phyloP scores from a whole-genome alignment of 2,329 filamentous ascomycete species.

The Colletotrichum godetiae region DNA sequence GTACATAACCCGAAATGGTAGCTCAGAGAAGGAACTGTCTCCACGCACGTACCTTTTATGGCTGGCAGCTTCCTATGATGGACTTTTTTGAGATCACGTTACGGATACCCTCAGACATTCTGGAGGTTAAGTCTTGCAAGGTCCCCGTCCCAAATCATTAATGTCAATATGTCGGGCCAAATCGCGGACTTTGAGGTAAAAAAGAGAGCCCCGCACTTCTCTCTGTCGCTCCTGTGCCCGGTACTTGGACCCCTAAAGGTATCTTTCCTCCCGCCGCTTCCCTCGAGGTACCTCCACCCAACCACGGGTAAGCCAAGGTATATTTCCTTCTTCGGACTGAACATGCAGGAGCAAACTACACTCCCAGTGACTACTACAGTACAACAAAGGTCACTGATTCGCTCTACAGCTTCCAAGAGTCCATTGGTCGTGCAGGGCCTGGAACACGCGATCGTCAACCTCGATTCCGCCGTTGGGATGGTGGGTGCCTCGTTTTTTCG shows the following conservation, averaged over 20 bases:
- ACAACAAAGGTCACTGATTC: background rate
- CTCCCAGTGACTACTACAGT: background rate
- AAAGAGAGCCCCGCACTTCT: constrained; percentile 19
- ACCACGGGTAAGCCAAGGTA: background rate
- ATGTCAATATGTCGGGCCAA: background rate
- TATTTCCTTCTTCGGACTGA: background rate
- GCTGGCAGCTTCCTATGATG: constrained; percentile 2
- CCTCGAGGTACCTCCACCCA: background rate
- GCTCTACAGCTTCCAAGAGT: background rate
- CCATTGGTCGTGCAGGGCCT: constrained; percentile 4
- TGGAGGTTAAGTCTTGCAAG: background rate
- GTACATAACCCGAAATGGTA: constrained; percentile 1
- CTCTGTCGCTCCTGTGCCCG: constrained; percentile 2
- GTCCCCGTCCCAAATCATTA: background rate
- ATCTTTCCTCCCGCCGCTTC: background rate
- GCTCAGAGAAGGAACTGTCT: constrained; percentile 1
- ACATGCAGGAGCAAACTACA: background rate
- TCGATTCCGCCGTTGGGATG: background rate
- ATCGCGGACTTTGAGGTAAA: background rate
- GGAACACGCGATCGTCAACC: constrained; percentile 23
- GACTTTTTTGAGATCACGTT: background rate
- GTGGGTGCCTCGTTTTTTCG: background rate
- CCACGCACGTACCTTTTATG: constrained; percentile 12
- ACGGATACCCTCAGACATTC: background rate
- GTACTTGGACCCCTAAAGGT: constrained; percentile 27